Evolutionary conservation across 768 basidiomycete genomes (phyloP), one percentile per base, ranked within the genome.

Genomic region (Collybia sordida): DNA sequence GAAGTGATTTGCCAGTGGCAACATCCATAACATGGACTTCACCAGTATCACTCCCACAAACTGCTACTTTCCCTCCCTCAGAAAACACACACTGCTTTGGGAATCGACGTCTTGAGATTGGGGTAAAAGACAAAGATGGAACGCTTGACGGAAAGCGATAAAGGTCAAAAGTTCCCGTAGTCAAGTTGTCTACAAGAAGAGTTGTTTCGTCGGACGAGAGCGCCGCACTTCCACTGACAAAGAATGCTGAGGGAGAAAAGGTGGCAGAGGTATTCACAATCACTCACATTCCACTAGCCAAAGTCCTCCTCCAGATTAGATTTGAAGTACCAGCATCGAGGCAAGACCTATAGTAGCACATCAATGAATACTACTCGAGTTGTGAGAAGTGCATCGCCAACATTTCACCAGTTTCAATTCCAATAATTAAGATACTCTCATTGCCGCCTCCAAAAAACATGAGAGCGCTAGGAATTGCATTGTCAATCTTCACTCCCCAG

Each of bases 381-480:
- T n/a, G n/a, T n/a, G n/a, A n/a, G n/a, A n/a, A n/a, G n/a, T 15
- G 35, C 19, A 15, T 37, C n/a, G 46, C 21, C 9, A 34, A 57
- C 56, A 57, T 53, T 19, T 57, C 46, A 17, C 56, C 47, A 5
- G 49, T 51, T 31, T 53, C 49, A 2, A 57, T 18, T 8, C 42
- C 39, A 24, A 37, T 40, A 15, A 38, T 31, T 4, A 53, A 34
- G 5, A 57, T 14, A 22, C 45, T 54, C 27, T 57, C 42, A 23
- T 49, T 54, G 15, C 28, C 52, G 4, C 56, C 45, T 4, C 53
- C 53, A 44, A 54, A 58, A 41, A 55, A 55, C 5, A n/a, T 14
- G 2, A 55, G 44, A 1, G 44, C 39, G 22, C 39, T 15, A 8
- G 50, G 56, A 28, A 57, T 52, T 12, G 28, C 37, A 5, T 41